These are phyloP conservation scores for Verticillium isaacii DNA, from an alignment of 2,329 filamentous ascomycete genomes.

Conservation along the genomic window DNA sequence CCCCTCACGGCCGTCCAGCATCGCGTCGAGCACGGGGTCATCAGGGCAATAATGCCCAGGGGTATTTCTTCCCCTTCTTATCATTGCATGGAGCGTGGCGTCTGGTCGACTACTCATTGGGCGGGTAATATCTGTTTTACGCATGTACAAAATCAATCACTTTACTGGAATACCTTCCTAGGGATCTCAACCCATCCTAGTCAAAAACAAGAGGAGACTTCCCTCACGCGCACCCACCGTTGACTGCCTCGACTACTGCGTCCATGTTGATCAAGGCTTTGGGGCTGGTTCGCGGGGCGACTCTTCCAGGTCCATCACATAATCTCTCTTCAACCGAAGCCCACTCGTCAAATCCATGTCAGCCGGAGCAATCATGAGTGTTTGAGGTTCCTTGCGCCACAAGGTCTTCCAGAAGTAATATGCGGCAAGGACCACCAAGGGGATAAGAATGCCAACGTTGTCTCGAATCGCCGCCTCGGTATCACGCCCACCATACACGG, in stretches of 20 bases:
- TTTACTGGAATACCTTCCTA: neutral
- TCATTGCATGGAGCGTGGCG: neutral
- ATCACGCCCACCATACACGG: constrained; percentile 12
- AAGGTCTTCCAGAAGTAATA: constrained; percentile 15
- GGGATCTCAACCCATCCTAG: neutral
- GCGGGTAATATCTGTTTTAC: neutral
- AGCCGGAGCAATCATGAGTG: constrained; percentile 16
- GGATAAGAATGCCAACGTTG: constrained; percentile 21
- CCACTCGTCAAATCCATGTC: constrained; percentile 18
- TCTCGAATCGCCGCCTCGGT: constrained; percentile 17
- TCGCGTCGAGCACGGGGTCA: constrained; percentile 37
- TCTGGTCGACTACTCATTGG: neutral
- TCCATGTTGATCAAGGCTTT: neutral
- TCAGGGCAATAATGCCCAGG: constrained; percentile 26
- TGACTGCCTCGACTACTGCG: no score
- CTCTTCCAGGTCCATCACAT: neutral
- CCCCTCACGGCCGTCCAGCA: constrained; percentile 34
- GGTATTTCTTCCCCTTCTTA: neutral
- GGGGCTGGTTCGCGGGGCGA: neutral
- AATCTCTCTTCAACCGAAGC: constrained; percentile 6
- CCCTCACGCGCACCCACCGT: neutral
- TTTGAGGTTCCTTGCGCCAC: neutral
- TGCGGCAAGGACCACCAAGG: constrained; percentile 17
- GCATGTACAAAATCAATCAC: neutral
- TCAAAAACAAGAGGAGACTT: neutral